Evolutionary conservation across 163 green algal genomes (phyloP), one percentile per base, ranked within the genome.

Genomic region (Scenedesmus sp.): DNA sequence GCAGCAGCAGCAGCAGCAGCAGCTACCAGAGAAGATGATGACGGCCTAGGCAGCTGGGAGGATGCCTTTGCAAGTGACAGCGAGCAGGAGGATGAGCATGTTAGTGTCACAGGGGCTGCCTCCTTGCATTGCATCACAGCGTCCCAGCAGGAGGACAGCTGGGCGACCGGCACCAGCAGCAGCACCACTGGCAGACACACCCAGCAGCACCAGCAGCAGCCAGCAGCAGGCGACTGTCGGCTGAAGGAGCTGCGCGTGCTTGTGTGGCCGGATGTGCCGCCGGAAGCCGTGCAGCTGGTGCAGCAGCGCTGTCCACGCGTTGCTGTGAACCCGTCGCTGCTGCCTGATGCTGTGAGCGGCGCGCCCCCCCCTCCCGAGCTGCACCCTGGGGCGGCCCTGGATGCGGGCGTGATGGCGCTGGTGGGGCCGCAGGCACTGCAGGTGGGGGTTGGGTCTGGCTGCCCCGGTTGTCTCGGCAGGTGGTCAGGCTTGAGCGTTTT

Each of bases 301-400:
- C 56, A 61, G 88, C 65, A 49, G 88, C 81, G 81, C 3, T 92
- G 88, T 53, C 88, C 88, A 1, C 51, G 49, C n/a, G 88, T 92
- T 20, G 42, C 59, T 6, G 40, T 92, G 0, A 92, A 89, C 73
- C 88, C 88, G 12, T 30, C 81, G 10, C 42, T 88, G 59, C 35
- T 46, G 65, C n/a, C 9, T 43, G 61, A 81, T 53, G 76, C 10
- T 13, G 22, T 59, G 0, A 80, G 46, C 5, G 37, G 56, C 1
- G 51, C 33, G 46, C 35, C 53, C 35, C 88, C 46, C 37, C 82
- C 70, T 26, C 16, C 40, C 5, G 65, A 89, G 65, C 20, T 84
- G 20, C 81, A 89, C 68, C 51, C 59, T 1, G 10, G 9, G 0
- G 37, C 73, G 15, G 4, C 88, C 20, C 59, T 92, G 42, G 88